A percentile compares a stretch with the other conserved stretches of the same genome.
Conservation (phyloP, 2,329 filamentous ascomycete genomes). For the Nannizzia gypsea region DNA sequence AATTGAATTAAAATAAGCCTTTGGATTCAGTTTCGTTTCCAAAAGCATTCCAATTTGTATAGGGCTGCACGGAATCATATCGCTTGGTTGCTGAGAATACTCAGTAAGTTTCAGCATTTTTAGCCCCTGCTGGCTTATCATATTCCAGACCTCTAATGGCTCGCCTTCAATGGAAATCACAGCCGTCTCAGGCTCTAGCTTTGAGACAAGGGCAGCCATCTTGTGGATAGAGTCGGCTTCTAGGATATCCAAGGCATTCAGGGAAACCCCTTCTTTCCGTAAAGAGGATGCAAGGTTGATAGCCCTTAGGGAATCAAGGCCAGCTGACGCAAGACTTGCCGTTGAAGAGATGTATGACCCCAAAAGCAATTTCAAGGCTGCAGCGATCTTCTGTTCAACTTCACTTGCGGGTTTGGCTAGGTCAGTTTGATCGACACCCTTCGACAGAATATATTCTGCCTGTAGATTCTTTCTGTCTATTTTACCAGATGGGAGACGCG, state of each 20-base stretch:
- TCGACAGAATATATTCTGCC: constrained; percentile 37
- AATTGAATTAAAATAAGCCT: constrained; percentile 67
- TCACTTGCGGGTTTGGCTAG: constrained; percentile 17
- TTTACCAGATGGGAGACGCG: constrained; percentile 72
- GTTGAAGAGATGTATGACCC: constrained; percentile 25
- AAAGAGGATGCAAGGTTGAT: constrained; percentile 55
- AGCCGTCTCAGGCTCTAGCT: not conserved
- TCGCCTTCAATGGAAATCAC: constrained; percentile 6
- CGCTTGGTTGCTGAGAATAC: constrained; percentile 19
- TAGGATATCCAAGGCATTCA: constrained; percentile 53
- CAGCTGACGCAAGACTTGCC: constrained; percentile 41
- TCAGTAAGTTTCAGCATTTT: constrained; percentile 33
- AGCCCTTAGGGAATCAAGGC: constrained; percentile 55
- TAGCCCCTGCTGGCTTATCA: constrained; percentile 20
- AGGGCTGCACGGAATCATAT: constrained; percentile 52
- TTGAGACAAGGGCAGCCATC: constrained; percentile 24
- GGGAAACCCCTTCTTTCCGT: constrained; percentile 42
- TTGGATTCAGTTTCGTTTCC: constrained; percentile 51
- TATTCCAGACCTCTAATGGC: constrained; percentile 14
- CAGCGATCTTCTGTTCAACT: constrained; percentile 26
- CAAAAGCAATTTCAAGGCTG: constrained; percentile 34
- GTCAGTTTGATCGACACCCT: constrained; percentile 14
- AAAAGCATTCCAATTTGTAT: constrained; percentile 70
- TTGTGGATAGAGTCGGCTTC: constrained; percentile 39
- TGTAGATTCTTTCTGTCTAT: constrained; percentile 58